Evolutionary conservation across 306 rosid species (phyloP), one percentile per base, ranked within the genome.

Genomic region (Malus fusca): DNA sequence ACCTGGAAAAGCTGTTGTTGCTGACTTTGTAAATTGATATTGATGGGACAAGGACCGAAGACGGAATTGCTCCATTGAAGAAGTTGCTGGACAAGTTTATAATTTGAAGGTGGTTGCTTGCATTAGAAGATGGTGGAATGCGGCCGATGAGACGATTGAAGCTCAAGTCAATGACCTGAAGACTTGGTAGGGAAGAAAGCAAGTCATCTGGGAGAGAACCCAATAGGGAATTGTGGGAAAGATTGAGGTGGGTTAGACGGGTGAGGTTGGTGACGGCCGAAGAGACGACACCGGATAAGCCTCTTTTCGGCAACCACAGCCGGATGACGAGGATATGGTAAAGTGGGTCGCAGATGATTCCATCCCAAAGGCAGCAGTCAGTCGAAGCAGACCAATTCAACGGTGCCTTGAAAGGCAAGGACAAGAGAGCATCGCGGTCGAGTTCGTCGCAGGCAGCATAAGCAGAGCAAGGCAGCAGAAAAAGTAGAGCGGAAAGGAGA

Each of bases 301-400:
- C 89, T 85, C 83, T 89, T 8, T 71, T 75, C 0, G 93, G 91
- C 48, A 92, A 79, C 28, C 8, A 44, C 5, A 92, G 79, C 21
- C 62, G 78, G 17, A 81, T 84, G 21, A 95, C 98, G 42, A 84
- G 80, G 0, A 35, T 75, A 63, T 77, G 77, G n/a, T 66, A 73
- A 78, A 56, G 72, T 1, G 8, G 5, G 21, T 78, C 83, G 75
- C 99, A 92, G 37, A 10, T 1, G 4, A 95, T 69, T 18, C 99
- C 97, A 74, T 89, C 92, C 99, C 99, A 95, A 19, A 3, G 7
- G 33, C 97, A 95, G 69, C 99, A 92, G 70, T 92, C 97, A 51
- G 30, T 13, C 6, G 95, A 79, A 63, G 51, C 15, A 70, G 89
- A 75, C 99, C 97, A 92, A 62, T 87, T 83, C 71, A 92, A 90